Evolutionary conservation across 2,329 filamentous ascomycete species (phyloP).

Genomic region (Sclerotinia glacialis): DNA sequence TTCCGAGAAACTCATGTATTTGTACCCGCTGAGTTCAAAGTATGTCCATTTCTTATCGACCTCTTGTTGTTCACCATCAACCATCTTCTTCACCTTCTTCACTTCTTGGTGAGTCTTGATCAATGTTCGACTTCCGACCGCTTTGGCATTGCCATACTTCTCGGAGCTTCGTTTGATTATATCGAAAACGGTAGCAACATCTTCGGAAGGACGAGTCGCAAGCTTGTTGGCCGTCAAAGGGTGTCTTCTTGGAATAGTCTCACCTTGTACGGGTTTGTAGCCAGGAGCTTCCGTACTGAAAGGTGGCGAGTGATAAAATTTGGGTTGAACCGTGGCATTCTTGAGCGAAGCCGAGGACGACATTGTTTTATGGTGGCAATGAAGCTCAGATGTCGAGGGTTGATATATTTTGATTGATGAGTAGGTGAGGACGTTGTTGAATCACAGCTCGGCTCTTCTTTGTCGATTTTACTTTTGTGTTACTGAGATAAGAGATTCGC

Average conservation of each 20-base stretch:
- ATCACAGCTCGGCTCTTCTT: neutral
- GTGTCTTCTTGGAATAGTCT: constrained; percentile 68
- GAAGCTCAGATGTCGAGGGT: neutral
- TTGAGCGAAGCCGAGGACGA: constrained; percentile 32
- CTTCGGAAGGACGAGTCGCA: constrained; percentile 51
- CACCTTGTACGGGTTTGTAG: constrained; percentile 57
- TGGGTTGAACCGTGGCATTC: constrained; percentile 35
- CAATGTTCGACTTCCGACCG: constrained; percentile 66
- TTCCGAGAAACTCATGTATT: constrained; percentile 72
- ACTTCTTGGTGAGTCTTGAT: constrained; percentile 74
- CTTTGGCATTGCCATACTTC: constrained; percentile 60
- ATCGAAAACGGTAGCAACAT: constrained; percentile 45
- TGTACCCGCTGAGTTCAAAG: constrained; percentile 76
- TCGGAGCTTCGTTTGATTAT: constrained; percentile 65
- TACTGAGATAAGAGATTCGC: neutral
- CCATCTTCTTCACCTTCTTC: constrained; percentile 82
- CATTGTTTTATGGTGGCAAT: neutral
- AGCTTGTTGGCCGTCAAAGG: constrained; percentile 56
- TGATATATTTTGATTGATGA: neutral
- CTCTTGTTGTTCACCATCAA: constrained; percentile 74
- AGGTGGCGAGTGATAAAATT: constrained; percentile 47
- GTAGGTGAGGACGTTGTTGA: neutral
- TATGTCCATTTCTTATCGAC: constrained; percentile 85
- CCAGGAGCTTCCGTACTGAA: constrained; percentile 62
- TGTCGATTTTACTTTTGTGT: neutral